Base-by-base conservation (phyloP, 257 asterid genomes). In the Fraxinus excelsior region DNA sequence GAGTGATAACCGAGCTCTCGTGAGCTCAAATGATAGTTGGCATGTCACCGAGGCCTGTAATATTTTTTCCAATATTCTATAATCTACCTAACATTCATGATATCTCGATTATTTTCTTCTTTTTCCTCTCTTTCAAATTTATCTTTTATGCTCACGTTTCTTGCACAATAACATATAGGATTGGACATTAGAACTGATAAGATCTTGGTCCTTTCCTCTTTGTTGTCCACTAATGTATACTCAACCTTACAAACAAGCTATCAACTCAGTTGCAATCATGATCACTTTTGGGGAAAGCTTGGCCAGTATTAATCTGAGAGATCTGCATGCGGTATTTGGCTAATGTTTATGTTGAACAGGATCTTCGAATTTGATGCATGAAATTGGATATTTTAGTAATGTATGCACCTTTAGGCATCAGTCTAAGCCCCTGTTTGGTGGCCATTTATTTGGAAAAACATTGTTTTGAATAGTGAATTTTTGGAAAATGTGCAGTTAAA, bases 1-100 rank as follows among this genome's bases (percentile, higher is more conserved):
- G 93, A 44, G 96, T 93, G 84, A 89, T 89, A 65, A 82, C 92
- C 0, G 93, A 88, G 84, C 92, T 88, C 79, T 89, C 97, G 2
- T 94, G 85, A 84, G 81, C 58, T 23, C 10, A 37, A 31, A 49
- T 28, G 67, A 16, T 73, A 56, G 28, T 34, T 35, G 67, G 64
- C 21, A 2, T 28, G 18, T 74, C 26, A 31, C 2, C 29, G 1
- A 46, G 38, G 21, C 34, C 4, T 58, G 65, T 56, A 56, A 23
- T 25, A 12, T 7, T 40, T 42, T 12, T 40, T 42, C 2, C 38
- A 8, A 1, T 12, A 38, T 2, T 1, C 2, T 71, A 28, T 40
- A 58, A 31, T 42, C 56, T 38, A 29, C 26, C 28, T 0, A 46
- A 14, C 21, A 46, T 46, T 46, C 21, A 46, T 46, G 58, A 46